These are phyloP conservation scores for Herpomyces periplanetae DNA, from an alignment of 2,329 filamentous ascomycete genomes.

Conservation along the genomic window DNA sequence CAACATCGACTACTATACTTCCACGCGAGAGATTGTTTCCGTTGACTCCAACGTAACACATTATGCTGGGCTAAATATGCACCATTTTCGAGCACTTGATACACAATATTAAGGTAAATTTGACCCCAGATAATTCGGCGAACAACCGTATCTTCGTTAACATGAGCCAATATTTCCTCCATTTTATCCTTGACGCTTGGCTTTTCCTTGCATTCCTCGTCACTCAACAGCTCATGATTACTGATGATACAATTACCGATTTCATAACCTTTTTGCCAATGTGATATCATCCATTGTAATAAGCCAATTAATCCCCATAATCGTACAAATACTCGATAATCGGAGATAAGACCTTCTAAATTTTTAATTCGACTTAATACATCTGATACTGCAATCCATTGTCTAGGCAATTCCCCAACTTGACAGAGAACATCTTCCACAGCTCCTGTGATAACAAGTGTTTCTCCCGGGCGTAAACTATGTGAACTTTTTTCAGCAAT, in stretches of 20 bases:
- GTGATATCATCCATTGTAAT: constrained; percentile 25
- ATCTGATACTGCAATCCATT: too few species aligned
- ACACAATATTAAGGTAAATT: constrained; percentile 22
- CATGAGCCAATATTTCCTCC: too few species aligned
- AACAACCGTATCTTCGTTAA: constrained; percentile 10
- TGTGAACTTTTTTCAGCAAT: too few species aligned
- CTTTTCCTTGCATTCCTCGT: constrained; percentile 5
- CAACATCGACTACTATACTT: constrained; percentile 41
- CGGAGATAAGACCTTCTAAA: constrained; percentile 23
- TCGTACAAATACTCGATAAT: constrained; percentile 28
- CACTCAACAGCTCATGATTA: constrained; percentile 4
- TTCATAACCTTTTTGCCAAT: too few species aligned
- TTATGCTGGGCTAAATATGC: constrained; percentile 36
- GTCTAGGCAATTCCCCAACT: too few species aligned
- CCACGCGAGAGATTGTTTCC: constrained; percentile 18
- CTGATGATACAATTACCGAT: constrained; percentile 8
- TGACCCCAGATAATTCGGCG: constrained; percentile 21
- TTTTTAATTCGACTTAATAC: constrained; percentile 8
- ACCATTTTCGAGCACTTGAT: constrained; percentile 46
- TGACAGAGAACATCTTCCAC: too few species aligned
- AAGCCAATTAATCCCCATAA: constrained; percentile 39
- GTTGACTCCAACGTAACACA: constrained; percentile 13
- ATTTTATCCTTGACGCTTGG: too few species aligned
- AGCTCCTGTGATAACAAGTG: too few species aligned
- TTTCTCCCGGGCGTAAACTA: too few species aligned